A percentile compares a stretch with the other conserved stretches of the same genome.
These are phyloP conservation scores for Crassisporium funariophilum DNA, from an alignment of 768 basidiomycete genomes.

Conservation along the genomic window DNA sequence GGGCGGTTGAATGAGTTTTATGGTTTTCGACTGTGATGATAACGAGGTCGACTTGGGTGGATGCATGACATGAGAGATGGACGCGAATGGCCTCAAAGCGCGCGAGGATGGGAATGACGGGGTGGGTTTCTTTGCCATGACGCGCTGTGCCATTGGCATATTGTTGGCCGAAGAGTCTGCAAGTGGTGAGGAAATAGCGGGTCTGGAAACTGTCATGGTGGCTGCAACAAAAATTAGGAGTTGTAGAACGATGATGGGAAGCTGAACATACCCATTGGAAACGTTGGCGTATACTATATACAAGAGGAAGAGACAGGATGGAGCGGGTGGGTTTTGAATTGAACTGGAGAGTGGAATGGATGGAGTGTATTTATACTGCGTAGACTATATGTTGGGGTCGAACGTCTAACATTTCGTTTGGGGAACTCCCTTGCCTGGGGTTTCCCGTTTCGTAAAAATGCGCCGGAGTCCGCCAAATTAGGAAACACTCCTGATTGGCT, in stretches of 20 bases:
- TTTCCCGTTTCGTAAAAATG: constrained; percentile 28
- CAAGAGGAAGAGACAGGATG: constrained; percentile 4
- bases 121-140: constrained; percentile 42
- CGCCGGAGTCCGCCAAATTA: constrained; percentile 10
- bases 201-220: constrained; percentile 50
- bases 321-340: constrained; percentile 17
- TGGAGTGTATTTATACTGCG: constrained; percentile 35
- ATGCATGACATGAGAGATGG: constrained; percentile 50
- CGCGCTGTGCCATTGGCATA: constrained; percentile 31
- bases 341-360: constrained; percentile 11
- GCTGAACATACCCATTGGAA: constrained; percentile 33
- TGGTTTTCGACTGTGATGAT: constrained; percentile 40
- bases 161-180: constrained; percentile 42
- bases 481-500: constrained; percentile 6
- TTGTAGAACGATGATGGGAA: constrained; percentile 7
- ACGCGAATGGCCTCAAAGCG: constrained; percentile 76
- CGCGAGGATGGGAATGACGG: constrained; percentile 76
- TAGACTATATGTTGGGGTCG: no score
- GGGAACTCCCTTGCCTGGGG: constrained; percentile 30
- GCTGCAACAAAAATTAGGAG: constrained; percentile 16
- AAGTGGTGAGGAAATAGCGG: constrained; percentile 64
- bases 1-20: constrained; percentile 82
- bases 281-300: no score
- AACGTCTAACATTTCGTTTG: constrained; percentile 22
- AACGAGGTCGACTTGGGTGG: constrained; percentile 30